Evolutionary conservation across 2,329 filamentous ascomycete genomes (phyloP), one percentile per base, ranked within the genome.

Genomic region (Trichophyton equinum): DNA sequence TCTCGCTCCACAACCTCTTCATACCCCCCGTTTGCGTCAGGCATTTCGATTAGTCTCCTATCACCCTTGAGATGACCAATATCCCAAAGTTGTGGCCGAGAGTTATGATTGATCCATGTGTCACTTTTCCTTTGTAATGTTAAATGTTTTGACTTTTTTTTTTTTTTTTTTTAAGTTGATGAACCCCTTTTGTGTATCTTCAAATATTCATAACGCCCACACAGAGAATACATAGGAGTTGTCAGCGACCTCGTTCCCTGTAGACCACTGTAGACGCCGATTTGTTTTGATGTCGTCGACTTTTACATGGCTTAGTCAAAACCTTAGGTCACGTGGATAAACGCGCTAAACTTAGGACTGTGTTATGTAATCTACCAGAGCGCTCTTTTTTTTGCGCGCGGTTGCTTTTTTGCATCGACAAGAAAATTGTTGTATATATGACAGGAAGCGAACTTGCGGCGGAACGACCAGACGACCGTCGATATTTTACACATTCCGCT

Each of bases 161-260:
- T 33, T 9, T 53, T 53, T 53, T 51, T 53, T 53, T 53, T 53
- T 53, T 13, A 27, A 53, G 49, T 30, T 53, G 49, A n/a, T 53
- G 30, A 15, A 9, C 15, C 27, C 49, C n/a, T 38, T 25, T 8
- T 51, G 46, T 53, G 22, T 53, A 53, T 53, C 44, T 20, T 47
- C 13, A 47, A 44, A 11, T 9, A 8, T 51, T 20, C 20, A 13
- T 25, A n/a, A 20, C 40, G n/a, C n/a, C n/a, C 13, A 18, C 27
- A 11, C 11, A 53, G 30, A 30, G 49, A 53, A 53, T 53, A 30
- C 49, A n/a, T n/a, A 30, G n/a, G 20, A 30, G 49, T 53, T 53
- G n/a, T 53, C 49, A 53, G 27, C 8, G 49, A 15, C 3, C 25
- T 27, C 46, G 2, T 2, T 22, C 49, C 8, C 47, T 7, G 47